phyloP scores from a whole-genome alignment of 169 alveolate genomes.

The Sarcocystis neurona region DNA sequence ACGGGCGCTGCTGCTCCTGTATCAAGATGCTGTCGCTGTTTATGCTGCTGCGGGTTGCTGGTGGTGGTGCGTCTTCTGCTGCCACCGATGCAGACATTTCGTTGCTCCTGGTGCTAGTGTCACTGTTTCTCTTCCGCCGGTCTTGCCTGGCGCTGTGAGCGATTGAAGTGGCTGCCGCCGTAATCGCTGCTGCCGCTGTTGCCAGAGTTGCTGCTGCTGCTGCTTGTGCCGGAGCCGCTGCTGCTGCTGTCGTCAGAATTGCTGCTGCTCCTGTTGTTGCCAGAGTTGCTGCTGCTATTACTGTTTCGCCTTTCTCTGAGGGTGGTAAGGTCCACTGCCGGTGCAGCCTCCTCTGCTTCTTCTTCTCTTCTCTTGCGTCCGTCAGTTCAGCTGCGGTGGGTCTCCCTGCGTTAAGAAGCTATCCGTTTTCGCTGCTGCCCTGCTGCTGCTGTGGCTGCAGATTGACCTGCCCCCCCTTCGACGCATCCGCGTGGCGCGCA shows the following conservation, averaged over 20 bases:
- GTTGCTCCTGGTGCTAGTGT: not conserved
- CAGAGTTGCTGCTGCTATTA: too few species aligned
- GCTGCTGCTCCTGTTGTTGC: too few species aligned
- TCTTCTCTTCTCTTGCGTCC: too few species aligned
- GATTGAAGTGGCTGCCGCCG: not conserved
- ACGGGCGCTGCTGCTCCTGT: too few species aligned
- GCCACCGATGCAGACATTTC: not conserved
- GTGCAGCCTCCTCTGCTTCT: too few species aligned
- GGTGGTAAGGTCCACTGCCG: too few species aligned
- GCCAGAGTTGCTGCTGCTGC: slow-evolving; percentile 21
- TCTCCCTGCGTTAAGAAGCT: too few species aligned
- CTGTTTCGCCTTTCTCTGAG: too few species aligned
- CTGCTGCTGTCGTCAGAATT: too few species aligned
- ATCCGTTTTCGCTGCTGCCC: too few species aligned
- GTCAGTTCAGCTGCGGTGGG: too few species aligned
- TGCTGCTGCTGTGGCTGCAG: slow-evolving; percentile 25
- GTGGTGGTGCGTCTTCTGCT: not conserved
- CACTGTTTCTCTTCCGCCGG: not conserved
- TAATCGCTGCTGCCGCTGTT: not conserved
- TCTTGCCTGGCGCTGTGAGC: not conserved
- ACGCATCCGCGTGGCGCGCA: slow-evolving; percentile 44
- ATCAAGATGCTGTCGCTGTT: slow-evolving; percentile 19
- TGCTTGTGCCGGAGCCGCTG: too few species aligned
- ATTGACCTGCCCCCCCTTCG: slow-evolving; percentile 55
- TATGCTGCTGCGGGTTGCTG: not conserved